Conservation (phyloP, 2,329 filamentous ascomycete species). For the Clarireedia paspali region DNA sequence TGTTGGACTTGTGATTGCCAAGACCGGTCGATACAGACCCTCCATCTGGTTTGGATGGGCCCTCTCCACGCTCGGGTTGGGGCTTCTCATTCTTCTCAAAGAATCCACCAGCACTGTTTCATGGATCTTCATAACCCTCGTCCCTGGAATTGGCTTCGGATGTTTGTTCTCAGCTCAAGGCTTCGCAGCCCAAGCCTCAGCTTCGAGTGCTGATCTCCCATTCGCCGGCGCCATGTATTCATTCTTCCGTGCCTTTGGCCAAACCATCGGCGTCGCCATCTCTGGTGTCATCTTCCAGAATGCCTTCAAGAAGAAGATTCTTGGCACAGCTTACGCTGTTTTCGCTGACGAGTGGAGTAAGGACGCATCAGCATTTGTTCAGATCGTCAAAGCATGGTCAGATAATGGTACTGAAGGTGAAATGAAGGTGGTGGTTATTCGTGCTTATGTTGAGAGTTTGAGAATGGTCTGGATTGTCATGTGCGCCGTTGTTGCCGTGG, state of each 20-base stretch:
- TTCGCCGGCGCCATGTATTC: constrained; percentile 56
- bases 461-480: constrained; percentile 23
- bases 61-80: constrained; percentile 49
- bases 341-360: constrained; percentile 13
- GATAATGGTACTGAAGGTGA: constrained; percentile 6
- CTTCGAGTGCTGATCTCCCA: constrained; percentile 46
- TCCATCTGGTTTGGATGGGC: constrained; percentile 48
- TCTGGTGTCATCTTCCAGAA: constrained; percentile 65
- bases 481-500: constrained; percentile 16
- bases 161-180: constrained; percentile 55
- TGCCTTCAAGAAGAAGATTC: constrained; percentile 27
- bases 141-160: constrained; percentile 53
- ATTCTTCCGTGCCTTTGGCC: constrained; percentile 56
- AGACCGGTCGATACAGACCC: constrained; percentile 48
- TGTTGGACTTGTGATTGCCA: constrained; percentile 46
- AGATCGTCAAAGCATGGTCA: constrained; percentile 16
- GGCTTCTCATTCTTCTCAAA: constrained; percentile 42
- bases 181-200: constrained; percentile 54
- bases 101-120: constrained; percentile 39
- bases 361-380: constrained; percentile 18
- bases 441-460: constrained; percentile 18
- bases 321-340: constrained; percentile 10
- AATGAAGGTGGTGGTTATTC: constrained; percentile 9
- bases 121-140: constrained; percentile 55
- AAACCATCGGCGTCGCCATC: constrained; percentile 31